Percentiles rank a stretch among this genome's conserved stretches.
These are phyloP conservation scores for Linderina pennispora DNA, from an alignment of 192 early-diverging fungal species.

Conservation along the genomic window DNA sequence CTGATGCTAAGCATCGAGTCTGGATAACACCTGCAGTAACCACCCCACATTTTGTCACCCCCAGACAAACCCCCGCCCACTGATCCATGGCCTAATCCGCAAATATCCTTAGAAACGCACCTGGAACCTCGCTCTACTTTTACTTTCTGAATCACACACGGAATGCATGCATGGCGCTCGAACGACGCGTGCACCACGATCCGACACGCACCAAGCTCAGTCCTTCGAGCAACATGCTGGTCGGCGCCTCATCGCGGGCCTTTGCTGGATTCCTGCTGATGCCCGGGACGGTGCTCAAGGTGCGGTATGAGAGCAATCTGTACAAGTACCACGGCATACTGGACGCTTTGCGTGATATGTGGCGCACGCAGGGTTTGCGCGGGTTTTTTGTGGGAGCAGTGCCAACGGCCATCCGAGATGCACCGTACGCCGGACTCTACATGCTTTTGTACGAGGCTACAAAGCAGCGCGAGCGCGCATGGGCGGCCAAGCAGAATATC, in stretches of 20 bases:
- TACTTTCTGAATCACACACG: slow-evolving; percentile 48
- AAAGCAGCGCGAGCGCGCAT: slow-evolving; percentile 48
- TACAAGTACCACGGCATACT: slow-evolving; percentile 73
- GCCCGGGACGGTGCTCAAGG: slow-evolving; percentile 92
- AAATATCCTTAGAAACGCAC: slow-evolving; percentile 37
- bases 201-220: slow-evolving; percentile 29
- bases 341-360: slow-evolving; percentile 62
- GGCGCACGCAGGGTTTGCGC: slow-evolving; percentile 59
- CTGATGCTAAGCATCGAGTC: background rate
- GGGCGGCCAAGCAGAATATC: slow-evolving; percentile 24
- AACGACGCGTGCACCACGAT: slow-evolving; percentile 13
- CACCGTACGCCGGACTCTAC: slow-evolving; percentile 87
- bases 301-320: slow-evolving; percentile 84
- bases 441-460: slow-evolving; percentile 80
- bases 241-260: slow-evolving; percentile 63
- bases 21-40: no score
- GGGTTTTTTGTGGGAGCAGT: slow-evolving; percentile 85
- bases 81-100: no score
- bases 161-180: slow-evolving; percentile 10
- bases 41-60: no score
- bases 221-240: slow-evolving; percentile 60
- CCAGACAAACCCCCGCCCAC: no score
- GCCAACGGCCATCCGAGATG: slow-evolving; percentile 83
- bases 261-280: slow-evolving; percentile 83
- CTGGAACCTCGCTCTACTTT: slow-evolving; percentile 58